Base-by-base conservation (phyloP, 768 basidiomycete species). In the Tricholoma saponaceum region DNA sequence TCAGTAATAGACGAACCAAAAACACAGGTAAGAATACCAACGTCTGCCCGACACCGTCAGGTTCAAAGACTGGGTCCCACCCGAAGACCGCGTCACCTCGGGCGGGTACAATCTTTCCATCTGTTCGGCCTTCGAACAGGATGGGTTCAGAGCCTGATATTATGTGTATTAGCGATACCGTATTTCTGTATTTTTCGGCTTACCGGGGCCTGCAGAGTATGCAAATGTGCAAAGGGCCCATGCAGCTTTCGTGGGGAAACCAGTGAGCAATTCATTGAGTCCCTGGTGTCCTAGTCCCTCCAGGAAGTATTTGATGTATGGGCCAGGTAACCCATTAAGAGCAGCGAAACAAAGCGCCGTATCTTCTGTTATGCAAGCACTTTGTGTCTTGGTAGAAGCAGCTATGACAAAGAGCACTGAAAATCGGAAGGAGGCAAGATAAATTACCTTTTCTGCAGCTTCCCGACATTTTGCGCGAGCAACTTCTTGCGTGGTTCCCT, bases 211-310 rank as follows among this genome's bases (percentile, higher is more conserved):
- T 0, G 87, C 77, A 37, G 89, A 90, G 69, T 97, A 98, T 5
- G 95, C 96, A 64, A 98, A 98, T 1, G 97, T 98, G 73, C 96
- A 98, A 6, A 98, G 77, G 0, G 96, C 95, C 65, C 88, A 89
- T 0, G 97, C 97, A 12, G 79, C 83, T 57, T 82, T 90, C 0
- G 84, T 89, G 0, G 80, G 74, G 67, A 98, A 98, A 10, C 83
- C 84, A 8, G 73, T 80, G 14, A 98, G 82, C 67, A 99, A 75
- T 50, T 78, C 86, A 69, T 97, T 95, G 20, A 99, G 77, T 76
- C 96, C 96, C 60, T 92, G 86, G 68, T 93, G 92, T 2, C 96
- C 96, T 5, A 98, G 71, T 23, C 79, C 80, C 44, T 80, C 79
- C 71, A 98, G 74, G 71, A 99, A 99, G 61, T 92, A 79, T 66